Base-by-base conservation (phyloP, 495 filamentous ascomycete genomes). In the Podospora tetraspora region DNA sequence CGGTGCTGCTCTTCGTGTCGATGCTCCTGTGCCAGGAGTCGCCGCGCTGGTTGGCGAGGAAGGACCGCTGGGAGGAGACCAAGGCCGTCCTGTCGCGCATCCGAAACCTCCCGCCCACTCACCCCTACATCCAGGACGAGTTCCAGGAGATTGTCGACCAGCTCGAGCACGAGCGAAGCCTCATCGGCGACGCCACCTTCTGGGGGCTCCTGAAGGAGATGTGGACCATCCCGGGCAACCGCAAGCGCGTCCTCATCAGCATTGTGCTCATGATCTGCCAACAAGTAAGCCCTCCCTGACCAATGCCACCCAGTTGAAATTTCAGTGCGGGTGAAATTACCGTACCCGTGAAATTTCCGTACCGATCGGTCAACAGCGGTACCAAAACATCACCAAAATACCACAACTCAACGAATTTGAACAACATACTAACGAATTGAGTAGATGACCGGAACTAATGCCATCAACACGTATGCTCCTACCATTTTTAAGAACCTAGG, bases 51-150 rank as follows among this genome's bases (percentile, higher is more conserved):
- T 84, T 92, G 19, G 89, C 89, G 10, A 85, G 86, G 61, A 82
- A 85, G 70, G 89, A 91, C 73, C 81, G 85, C 34, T 91, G 89
- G 88, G 90, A 92, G 72, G 84, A 88, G 56, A 86, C 89, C 19
- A 84, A 83, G 63, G 66, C 64, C 0, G 84, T 86, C 3, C 82
- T 91, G 24, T 76, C 79, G 21, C 79, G 80, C 58, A 84, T 90
- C 58, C 86, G 89, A 56, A 79, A 84, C 71, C 79, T 85, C 4
- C 81, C 87, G 0, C 63, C 80, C 0, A 79, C 82, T 12, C 90
- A 92, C 72, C 82, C 84, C 0, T 91, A 92, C 73, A 75, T 93
- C 43, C 80, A 87, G 67, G 82, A 85, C 13, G 90, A 92, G 70
- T 84, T 92, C 70, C 79, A 83, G 24, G 90, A 90, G 66, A 91